Conservation (phyloP, 164 flowering plant genomes). For the Aristolochia californica region DNA sequence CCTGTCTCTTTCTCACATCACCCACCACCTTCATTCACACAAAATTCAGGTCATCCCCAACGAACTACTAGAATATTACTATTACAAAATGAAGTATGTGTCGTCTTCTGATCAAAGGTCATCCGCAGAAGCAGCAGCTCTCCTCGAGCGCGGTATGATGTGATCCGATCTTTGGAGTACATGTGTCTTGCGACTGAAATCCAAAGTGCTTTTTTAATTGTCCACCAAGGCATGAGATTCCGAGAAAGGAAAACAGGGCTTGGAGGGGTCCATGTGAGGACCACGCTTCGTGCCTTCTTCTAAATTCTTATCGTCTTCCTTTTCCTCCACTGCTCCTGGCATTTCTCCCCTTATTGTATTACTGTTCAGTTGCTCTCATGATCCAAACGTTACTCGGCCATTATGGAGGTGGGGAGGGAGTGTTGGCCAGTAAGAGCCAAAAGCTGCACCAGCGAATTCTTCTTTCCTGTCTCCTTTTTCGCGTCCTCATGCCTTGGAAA, state of each 20-base stretch:
- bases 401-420: neutral
- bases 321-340: neutral
- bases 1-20: slow-evolving; percentile 9
- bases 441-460: neutral
- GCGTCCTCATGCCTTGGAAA: too few relatives aligned
- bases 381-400: too few relatives aligned
- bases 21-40: slow-evolving; percentile 3
- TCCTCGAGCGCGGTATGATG: neutral
- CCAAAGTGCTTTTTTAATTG: slow-evolving; percentile 1
- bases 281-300: neutral
- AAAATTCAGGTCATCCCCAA: neutral
- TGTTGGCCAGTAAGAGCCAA: too few relatives aligned
- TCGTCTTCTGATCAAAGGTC: neutral
- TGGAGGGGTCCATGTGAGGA: slow-evolving; percentile 1
- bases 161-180: neutral
- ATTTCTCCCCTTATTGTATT: too few relatives aligned
- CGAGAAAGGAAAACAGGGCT: slow-evolving; percentile 2
- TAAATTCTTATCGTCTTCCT: neutral
- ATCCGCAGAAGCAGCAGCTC: neutral
- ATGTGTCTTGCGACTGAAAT: neutral
- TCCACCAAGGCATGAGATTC: slow-evolving; percentile 16
- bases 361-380: too few relatives aligned
- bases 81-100: neutral
- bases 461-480: neutral
- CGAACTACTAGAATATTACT: too few relatives aligned